Conservation (phyloP, 805 yeast species). For the Jamesozyma jinghongensis region DNA sequence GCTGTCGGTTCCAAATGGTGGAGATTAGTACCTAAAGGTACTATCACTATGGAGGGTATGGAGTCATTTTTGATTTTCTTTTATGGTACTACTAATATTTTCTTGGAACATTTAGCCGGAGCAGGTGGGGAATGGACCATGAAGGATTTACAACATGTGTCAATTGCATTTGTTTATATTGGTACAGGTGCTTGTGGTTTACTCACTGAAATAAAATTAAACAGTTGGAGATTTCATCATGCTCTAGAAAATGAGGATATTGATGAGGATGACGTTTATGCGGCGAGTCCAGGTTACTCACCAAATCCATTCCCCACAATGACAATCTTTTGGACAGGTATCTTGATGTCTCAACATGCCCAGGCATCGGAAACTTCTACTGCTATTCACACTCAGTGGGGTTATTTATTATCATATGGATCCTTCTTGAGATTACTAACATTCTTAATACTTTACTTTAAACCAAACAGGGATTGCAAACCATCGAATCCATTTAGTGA, state of each 20-base stretch:
- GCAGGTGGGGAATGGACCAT: conserved; percentile 81
- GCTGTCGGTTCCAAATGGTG: conserved; percentile 1
- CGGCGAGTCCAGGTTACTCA: conserved; percentile 63
- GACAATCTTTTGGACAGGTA: conserved; percentile 94
- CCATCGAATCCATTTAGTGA: conserved; percentile 84
- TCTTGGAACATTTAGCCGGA: conserved; percentile 78
- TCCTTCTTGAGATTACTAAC: conserved; percentile 68
- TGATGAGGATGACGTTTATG: conserved; percentile 11
- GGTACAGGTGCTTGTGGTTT: conserved; percentile 93
- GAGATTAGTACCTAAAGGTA: conserved; percentile 33
- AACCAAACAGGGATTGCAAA: conserved; percentile 27
- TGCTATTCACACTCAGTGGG: conserved; percentile 86
- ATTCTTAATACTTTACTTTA: conserved; percentile 44
- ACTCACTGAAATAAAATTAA: conserved; percentile 59
- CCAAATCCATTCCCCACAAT: conserved; percentile 93
- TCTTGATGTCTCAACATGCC: conserved; percentile 87
- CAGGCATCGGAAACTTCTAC: conserved; percentile 79
- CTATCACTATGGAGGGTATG: conserved; percentile 74
- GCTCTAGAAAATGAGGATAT: conserved; percentile 22
- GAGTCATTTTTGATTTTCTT: conserved; percentile 75
- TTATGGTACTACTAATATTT: conserved; percentile 84
- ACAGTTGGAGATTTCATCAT: conserved; percentile 48
- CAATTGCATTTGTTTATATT: conserved; percentile 83
- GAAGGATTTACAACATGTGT: conserved; percentile 81
- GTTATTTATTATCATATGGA: conserved; percentile 70